phyloP scores from a whole-genome alignment of 129 eudicot species.

The Tagetes erecta region DNA sequence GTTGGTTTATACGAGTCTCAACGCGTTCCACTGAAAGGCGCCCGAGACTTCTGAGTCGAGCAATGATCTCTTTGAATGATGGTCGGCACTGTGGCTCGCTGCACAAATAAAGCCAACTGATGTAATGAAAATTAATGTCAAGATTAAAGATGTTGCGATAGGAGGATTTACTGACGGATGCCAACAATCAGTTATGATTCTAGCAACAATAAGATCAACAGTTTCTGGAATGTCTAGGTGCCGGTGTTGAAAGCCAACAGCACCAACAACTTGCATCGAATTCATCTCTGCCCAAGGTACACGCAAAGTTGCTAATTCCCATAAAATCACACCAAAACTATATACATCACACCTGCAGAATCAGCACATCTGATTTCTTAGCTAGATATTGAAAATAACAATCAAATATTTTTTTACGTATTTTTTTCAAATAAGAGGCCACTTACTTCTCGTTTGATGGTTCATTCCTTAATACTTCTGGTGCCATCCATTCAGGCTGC shows the following conservation, averaged over 20 bases:
- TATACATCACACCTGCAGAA: slow-evolving; percentile 73
- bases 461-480: slow-evolving; percentile 90
- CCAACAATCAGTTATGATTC: slow-evolving; percentile 76
- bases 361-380: slow-evolving; percentile 23
- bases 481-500: slow-evolving; percentile 99
- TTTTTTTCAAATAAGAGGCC: neutral
- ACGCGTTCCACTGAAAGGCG: slow-evolving; percentile 46
- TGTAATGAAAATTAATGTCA: neutral
- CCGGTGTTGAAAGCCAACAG: slow-evolving; percentile 84
- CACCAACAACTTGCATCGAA: slow-evolving; percentile 97
- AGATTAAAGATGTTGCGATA: neutral
- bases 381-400: slow-evolving; percentile 16
- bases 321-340: slow-evolving; percentile 73
- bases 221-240: slow-evolving; percentile 71
- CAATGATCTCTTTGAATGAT: slow-evolving; percentile 77
- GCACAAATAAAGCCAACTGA: slow-evolving; percentile 37
- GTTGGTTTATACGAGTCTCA: slow-evolving; percentile 34
- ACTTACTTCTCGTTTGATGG: slow-evolving; percentile 87
- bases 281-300: slow-evolving; percentile 90
- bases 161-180: slow-evolving; percentile 49
- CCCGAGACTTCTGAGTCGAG: slow-evolving; percentile 65
- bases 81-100: slow-evolving; percentile 77
- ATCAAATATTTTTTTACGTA: neutral
- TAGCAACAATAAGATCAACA: slow-evolving; percentile 58
- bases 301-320: slow-evolving; percentile 88